phyloP scores from a whole-genome alignment of 176 grass and related monocot species.

The Oryza meyeriana region DNA sequence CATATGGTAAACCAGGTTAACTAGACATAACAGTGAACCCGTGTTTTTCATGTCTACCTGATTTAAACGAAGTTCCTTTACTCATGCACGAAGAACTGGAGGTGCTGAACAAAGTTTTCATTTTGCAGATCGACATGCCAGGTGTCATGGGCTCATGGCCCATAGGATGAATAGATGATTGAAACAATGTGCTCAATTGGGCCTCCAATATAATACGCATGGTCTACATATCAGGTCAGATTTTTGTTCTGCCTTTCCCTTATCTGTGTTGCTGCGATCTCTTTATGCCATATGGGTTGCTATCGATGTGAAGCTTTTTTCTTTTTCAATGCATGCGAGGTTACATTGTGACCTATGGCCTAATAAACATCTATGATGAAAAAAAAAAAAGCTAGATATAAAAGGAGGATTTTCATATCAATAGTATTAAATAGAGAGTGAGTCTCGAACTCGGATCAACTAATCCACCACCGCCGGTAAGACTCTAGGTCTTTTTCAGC shows the following conservation, averaged over 20 bases:
- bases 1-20: background rate
- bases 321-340: too few relatives aligned
- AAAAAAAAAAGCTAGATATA: too few relatives aligned
- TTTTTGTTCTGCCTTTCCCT: background rate
- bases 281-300: background rate
- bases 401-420: too few relatives aligned
- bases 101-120: background rate
- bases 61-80: background rate
- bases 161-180: background rate
- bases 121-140: background rate
- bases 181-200: background rate
- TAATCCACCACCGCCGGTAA: too few relatives aligned
- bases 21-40: background rate
- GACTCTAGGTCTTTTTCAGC: too few relatives aligned
- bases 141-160: background rate
- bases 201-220: background rate
- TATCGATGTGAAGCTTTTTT: background rate
- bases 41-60: background rate
- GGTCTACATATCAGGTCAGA: background rate
- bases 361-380: background rate
- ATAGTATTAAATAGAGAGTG: too few relatives aligned
- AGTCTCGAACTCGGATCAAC: too few relatives aligned
- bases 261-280: background rate
- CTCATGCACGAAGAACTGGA: background rate
- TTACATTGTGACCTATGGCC: background rate